These are phyloP conservation scores for Talaromyces wortmannii DNA, from an alignment of 495 filamentous ascomycete species.

Conservation along the genomic window DNA sequence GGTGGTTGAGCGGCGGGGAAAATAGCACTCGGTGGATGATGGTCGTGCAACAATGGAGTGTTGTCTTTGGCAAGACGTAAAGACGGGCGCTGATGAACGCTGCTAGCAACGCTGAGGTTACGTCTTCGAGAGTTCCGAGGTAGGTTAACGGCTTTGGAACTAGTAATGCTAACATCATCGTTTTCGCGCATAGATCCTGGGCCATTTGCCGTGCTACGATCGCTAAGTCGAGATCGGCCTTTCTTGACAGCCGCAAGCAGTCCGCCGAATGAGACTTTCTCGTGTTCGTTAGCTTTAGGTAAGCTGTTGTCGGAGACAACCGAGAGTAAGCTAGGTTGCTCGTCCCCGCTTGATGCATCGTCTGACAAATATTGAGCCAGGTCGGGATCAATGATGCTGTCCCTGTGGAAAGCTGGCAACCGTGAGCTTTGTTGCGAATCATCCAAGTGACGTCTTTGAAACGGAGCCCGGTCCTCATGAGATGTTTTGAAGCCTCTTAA, in stretches of 20 bases:
- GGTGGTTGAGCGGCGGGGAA: constrained; percentile 13
- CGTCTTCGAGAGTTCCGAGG: constrained; percentile 53
- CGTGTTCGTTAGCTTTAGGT: constrained; percentile 46
- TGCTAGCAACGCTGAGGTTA: constrained; percentile 74
- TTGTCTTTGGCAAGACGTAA: constrained; percentile 49
- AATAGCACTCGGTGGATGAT: constrained; percentile 8
- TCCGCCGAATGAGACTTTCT: constrained; percentile 44
- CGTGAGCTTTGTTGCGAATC: constrained; percentile 58
- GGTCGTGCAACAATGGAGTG: constrained; percentile 25
- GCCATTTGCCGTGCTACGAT: constrained; percentile 58
- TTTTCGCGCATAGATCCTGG: constrained; percentile 55
- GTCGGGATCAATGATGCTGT: constrained; percentile 97
- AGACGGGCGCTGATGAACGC: constrained; percentile 58
- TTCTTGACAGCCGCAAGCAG: constrained; percentile 63
- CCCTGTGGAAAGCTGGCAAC: constrained; percentile 88
- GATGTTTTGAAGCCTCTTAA: constrained; percentile 51
- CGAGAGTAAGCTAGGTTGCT: constrained; percentile 80
- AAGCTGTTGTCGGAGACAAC: constrained; percentile 51
- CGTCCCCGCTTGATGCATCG: constrained; percentile 84
- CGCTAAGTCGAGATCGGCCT: constrained; percentile 62
- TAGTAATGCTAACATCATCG: constrained; percentile 52
- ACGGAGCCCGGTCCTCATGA: constrained; percentile 79
- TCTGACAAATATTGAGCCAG: constrained; percentile 94
- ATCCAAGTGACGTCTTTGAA: constrained; percentile 59
- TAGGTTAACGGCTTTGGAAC: constrained; percentile 48